A percentile compares a stretch with the other conserved stretches of the same genome.
phyloP scores from a whole-genome alignment of 1,139 yeast genomes.

The Zygosaccharomyces sapae region DNA sequence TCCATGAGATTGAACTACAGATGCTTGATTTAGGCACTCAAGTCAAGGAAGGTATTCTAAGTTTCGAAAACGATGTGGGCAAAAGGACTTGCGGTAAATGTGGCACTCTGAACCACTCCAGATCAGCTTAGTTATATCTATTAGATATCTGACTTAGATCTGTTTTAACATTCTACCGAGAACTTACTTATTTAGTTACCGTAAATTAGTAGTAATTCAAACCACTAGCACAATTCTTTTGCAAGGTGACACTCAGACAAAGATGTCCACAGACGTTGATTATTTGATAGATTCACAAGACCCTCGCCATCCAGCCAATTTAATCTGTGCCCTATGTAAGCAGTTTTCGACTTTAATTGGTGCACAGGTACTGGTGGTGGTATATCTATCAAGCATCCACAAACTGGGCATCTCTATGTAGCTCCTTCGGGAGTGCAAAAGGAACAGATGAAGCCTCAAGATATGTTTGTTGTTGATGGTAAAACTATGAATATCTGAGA shows the following conservation, averaged over 20 bases:
- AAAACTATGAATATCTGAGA: constrained; percentile 52
- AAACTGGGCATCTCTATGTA: constrained; percentile 54
- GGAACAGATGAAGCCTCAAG: constrained; percentile 76
- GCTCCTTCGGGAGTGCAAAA: constrained; percentile 97
- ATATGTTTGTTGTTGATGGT: constrained; percentile 72
- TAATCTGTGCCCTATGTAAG: constrained; percentile 77
- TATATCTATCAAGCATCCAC: constrained; percentile 66
- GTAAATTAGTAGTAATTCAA: background rate
- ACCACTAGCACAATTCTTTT: background rate
- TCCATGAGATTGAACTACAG: constrained; percentile 67
- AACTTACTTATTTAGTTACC: background rate
- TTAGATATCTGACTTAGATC: background rate
- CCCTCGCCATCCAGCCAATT: constrained; percentile 75
- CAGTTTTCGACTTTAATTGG: constrained; percentile 82
- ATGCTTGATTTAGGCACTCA: constrained; percentile 86
- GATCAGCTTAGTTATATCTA: constrained; percentile 37
- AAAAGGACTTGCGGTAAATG: constrained; percentile 73
- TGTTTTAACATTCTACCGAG: background rate
- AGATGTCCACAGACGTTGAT: constrained; percentile 23
- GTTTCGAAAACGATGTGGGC: constrained; percentile 58
- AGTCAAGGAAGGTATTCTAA: constrained; percentile 74
- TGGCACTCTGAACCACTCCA: constrained; percentile 64
- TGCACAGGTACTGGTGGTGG: constrained; percentile 98
- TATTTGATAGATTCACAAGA: constrained; percentile 44
- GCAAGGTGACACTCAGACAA: background rate